Conservation (phyloP, 2,329 filamentous ascomycete species). For the Rachicladosporium sp. region DNA sequence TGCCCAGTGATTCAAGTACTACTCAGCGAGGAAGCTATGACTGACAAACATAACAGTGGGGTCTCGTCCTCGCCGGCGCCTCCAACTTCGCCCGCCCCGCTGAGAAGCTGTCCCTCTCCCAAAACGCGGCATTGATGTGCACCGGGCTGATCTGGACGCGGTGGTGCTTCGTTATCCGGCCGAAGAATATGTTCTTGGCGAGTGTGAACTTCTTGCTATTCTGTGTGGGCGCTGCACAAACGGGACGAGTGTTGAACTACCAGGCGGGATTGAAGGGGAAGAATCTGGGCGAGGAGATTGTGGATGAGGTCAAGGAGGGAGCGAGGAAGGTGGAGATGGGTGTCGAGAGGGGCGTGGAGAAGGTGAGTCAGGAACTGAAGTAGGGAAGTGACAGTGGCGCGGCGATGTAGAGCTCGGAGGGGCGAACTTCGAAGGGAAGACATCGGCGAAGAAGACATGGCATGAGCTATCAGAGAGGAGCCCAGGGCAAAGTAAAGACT, state of each 20-base stretch:
- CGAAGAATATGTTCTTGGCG: slow-evolving; percentile 82
- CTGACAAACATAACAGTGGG: slow-evolving; percentile 50
- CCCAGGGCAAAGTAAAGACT: no score
- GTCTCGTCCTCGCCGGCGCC: slow-evolving; percentile 79
- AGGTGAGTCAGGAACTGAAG: slow-evolving; percentile 23
- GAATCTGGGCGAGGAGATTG: slow-evolving; percentile 26
- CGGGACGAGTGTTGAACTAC: slow-evolving; percentile 60
- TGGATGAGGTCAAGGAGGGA: slow-evolving; percentile 29
- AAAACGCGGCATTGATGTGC: slow-evolving; percentile 79
- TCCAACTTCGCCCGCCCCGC: slow-evolving; percentile 85
- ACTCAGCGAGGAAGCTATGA: not conserved
- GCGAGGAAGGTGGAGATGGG: slow-evolving; percentile 20
- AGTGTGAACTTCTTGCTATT: slow-evolving; percentile 98
- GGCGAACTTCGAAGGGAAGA: no score
- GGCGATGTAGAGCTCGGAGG: no score
- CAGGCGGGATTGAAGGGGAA: slow-evolving; percentile 47
- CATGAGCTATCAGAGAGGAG: no score
- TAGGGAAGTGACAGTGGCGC: slow-evolving; percentile 3
- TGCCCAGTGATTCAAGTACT: no score
- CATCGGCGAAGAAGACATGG: no score
- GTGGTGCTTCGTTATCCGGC: slow-evolving; percentile 96
- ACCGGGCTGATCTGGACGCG: slow-evolving; percentile 96
- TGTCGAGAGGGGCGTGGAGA: slow-evolving; percentile 23
- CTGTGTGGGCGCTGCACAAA: slow-evolving; percentile 72
- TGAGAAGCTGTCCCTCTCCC: slow-evolving; percentile 82